Evolutionary conservation across 192 early-diverging fungal genomes (phyloP).

Genomic region (Rhizoclosmatium sp.): DNA sequence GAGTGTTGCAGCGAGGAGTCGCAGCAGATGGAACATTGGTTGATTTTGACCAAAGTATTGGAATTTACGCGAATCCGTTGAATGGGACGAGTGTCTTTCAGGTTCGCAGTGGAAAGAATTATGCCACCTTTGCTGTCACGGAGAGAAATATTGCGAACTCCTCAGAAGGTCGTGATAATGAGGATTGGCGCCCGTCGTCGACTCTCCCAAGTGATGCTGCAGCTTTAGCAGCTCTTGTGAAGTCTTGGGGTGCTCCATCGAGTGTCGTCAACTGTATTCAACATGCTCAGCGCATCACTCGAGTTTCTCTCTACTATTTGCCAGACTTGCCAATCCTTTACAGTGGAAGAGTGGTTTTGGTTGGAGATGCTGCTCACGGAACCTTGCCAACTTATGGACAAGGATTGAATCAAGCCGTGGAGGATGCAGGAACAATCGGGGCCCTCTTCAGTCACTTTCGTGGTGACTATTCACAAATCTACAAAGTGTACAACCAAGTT

Average conservation of each 20-base stretch:
- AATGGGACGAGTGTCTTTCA: neutral
- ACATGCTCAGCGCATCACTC: slow-evolving; percentile 14
- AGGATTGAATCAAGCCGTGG: slow-evolving; percentile 3
- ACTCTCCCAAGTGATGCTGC: slow-evolving; percentile 7
- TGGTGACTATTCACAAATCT: neutral
- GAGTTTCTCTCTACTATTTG: slow-evolving; percentile 17
- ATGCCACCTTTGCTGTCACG: neutral
- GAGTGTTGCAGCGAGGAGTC: neutral
- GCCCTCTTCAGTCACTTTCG: slow-evolving; percentile 22
- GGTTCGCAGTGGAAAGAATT: neutral
- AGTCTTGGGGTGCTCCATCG: neutral
- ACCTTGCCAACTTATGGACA: neutral
- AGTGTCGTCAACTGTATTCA: neutral
- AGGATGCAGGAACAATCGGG: slow-evolving; percentile 27
- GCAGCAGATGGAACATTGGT: neutral
- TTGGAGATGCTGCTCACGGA: slow-evolving; percentile 17
- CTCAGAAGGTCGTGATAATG: neutral
- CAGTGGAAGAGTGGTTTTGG: slow-evolving; percentile 12
- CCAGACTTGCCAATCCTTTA: neutral
- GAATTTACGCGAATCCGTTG: slow-evolving; percentile 2
- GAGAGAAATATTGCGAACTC: neutral
- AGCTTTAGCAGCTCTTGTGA: neutral
- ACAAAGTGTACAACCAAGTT: slow-evolving; percentile 32
- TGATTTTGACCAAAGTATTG: neutral
- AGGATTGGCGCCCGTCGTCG: neutral